These are phyloP conservation scores for Cutaneotrichosporon sp. DNA, from an alignment of 1,284 basidiomycete genomes.

Conservation along the genomic window DNA sequence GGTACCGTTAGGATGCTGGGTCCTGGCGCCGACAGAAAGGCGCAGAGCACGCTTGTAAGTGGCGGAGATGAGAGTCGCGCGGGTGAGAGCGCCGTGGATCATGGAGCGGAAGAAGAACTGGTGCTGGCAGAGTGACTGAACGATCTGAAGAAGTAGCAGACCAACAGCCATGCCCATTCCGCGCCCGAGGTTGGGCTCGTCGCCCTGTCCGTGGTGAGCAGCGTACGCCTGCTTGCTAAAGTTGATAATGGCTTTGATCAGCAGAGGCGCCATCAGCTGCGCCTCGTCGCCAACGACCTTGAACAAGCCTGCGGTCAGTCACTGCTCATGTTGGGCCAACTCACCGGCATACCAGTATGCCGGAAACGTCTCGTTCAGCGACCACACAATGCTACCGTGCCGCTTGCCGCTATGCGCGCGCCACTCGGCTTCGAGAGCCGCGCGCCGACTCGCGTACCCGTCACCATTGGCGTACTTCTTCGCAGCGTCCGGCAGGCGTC, in stretches of 20 bases:
- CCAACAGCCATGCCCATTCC: constrained; percentile 69
- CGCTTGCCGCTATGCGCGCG: constrained; percentile 40
- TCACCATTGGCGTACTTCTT: constrained; percentile 10
- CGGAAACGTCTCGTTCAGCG: constrained; percentile 67
- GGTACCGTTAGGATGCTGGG: constrained; percentile 60
- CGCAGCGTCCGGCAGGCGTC: constrained; percentile 15
- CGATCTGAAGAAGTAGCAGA: constrained; percentile 60
- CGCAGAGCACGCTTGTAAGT: constrained; percentile 67
- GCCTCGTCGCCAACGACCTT: constrained; percentile 50
- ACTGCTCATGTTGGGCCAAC: constrained; percentile 18
- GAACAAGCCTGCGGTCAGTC: constrained; percentile 31
- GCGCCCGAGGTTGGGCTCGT: constrained; percentile 55
- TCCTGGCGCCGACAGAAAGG: constrained; percentile 63
- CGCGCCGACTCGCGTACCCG: neutral
- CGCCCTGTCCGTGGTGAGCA: constrained; percentile 28
- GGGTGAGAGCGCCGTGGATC: constrained; percentile 62
- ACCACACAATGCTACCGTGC: constrained; percentile 58
- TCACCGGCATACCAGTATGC: constrained; percentile 64
- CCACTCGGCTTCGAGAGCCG: constrained; percentile 34
- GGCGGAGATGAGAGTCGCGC: constrained; percentile 66
- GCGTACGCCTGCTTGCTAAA: constrained; percentile 56
- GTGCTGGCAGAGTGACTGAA: constrained; percentile 58
- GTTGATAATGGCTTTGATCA: constrained; percentile 65
- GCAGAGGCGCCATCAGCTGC: constrained; percentile 61
- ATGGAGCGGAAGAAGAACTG: constrained; percentile 74